Conservation (phyloP, 257 asterid genomes). For the Nicotiana paniculata region DNA sequence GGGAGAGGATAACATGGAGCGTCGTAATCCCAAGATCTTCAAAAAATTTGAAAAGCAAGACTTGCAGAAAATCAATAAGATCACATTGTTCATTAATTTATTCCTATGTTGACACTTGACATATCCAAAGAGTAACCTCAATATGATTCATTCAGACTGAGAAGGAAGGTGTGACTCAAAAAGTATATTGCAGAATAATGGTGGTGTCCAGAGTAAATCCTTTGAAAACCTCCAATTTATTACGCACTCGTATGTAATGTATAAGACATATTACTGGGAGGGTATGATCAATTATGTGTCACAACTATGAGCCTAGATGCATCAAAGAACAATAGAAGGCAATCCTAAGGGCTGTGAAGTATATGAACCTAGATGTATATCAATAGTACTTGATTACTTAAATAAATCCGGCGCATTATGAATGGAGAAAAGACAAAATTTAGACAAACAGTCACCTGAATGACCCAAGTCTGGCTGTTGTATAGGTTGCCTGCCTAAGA, state of each 20-base stretch:
- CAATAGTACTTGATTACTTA: neutral
- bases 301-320: neutral
- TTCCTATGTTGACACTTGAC: neutral
- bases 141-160: neutral
- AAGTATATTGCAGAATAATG: neutral
- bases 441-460: constrained; percentile 44
- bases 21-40: neutral
- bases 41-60: neutral
- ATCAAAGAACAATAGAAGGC: neutral
- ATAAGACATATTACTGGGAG: neutral
- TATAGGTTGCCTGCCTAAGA: constrained; percentile 93
- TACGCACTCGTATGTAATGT: neutral
- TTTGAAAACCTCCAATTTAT: neutral
- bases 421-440: neutral
- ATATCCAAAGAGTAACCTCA: neutral
- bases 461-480: constrained; percentile 95
- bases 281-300: neutral
- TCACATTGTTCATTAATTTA: neutral
- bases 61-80: neutral
- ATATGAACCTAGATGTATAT: neutral
- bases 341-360: neutral
- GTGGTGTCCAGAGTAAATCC: neutral
- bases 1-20: neutral
- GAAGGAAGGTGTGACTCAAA: neutral
- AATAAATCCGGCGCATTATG: neutral